Evolutionary conservation across 2,329 filamentous ascomycete genomes (phyloP), one percentile per base, ranked within the genome.

Genomic region (Chalaropsis ovoidea): DNA sequence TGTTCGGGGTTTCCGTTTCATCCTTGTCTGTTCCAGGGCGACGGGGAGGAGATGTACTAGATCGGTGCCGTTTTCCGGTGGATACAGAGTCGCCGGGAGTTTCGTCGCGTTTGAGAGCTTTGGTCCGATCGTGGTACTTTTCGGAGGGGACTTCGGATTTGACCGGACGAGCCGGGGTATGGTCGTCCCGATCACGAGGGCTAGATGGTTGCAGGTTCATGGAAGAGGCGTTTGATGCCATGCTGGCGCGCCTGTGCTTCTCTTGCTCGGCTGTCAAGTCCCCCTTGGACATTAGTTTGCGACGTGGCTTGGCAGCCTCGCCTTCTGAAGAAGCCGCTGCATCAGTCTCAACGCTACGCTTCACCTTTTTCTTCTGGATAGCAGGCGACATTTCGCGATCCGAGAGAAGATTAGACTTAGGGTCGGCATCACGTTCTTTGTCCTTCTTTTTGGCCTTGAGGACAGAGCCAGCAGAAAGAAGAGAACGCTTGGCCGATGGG

Each of bases 261-360:
- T 83, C 80, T 19, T 81, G 77, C n/a, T 68, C 82, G 10, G 81
- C 81, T 68, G 83, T 82, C 47, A 86, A 73, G 66, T 86, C 84
- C 63, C 80, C 81, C 43, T 84, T 84, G 0, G 84, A 86, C 22
- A 87, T 78, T 11, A 87, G 77, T 71, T 86, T 87, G 47, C 83
- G 78, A 27, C 84, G 76, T 1, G 84, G 83, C 71, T 86, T 87
- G 24, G 77, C 72, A 8, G 80, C 73, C 71, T 85, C 83, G 1
- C 79, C 83, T 70, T 82, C 82, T 42, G 82, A 85, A 0, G 81
- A 83, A 6, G 77, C 74, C 1, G 75, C 77, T 15, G 79, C 77
- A 61, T 86, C 84, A 0, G 81, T 77, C 63, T 86, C 84, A 7
- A 65, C 60, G 1, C 77, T 73, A 60, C 80, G 79, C 69, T 80